Percentiles rank a stretch among this genome's conserved stretches.
These are phyloP conservation scores for Coelastrella sp. DNA, from an alignment of 139 green algal species.

Conservation along the genomic window DNA sequence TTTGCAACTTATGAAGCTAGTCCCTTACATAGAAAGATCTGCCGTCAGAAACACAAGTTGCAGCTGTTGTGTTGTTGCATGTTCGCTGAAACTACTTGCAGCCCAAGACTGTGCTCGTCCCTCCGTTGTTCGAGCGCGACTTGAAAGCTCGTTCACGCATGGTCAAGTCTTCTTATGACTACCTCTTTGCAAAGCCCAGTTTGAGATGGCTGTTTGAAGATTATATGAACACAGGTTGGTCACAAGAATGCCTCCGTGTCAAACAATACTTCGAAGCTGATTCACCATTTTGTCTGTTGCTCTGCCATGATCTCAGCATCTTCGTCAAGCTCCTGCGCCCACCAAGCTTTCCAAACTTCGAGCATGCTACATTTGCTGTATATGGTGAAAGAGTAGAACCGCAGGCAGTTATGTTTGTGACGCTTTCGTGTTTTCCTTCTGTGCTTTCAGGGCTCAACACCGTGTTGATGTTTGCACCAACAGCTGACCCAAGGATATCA, in stretches of 20 bases:
- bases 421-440: too few relatives aligned
- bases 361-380: too few relatives aligned
- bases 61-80: neutral
- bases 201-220: slow-evolving; percentile 73
- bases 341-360: too few relatives aligned
- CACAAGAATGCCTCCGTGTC: neutral
- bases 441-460: slow-evolving; percentile 56
- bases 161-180: slow-evolving; percentile 70
- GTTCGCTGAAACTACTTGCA: neutral
- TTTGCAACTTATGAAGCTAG: too few relatives aligned
- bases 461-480: slow-evolving; percentile 52
- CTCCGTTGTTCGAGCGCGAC: slow-evolving; percentile 54
- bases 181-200: slow-evolving; percentile 68
- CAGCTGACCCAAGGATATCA: slow-evolving; percentile 63
- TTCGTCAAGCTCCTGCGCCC: too few relatives aligned
- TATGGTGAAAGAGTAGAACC: too few relatives aligned
- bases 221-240: slow-evolving; percentile 51
- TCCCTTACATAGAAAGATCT: too few relatives aligned
- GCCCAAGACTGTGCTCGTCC: slow-evolving; percentile 45
- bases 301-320: neutral
- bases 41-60: neutral
- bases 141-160: slow-evolving; percentile 54
- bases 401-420: too few relatives aligned
- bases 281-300: neutral
- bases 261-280: neutral